Conservation (phyloP, 2,329 filamentous ascomycete genomes). For the Fusarium graminum region DNA sequence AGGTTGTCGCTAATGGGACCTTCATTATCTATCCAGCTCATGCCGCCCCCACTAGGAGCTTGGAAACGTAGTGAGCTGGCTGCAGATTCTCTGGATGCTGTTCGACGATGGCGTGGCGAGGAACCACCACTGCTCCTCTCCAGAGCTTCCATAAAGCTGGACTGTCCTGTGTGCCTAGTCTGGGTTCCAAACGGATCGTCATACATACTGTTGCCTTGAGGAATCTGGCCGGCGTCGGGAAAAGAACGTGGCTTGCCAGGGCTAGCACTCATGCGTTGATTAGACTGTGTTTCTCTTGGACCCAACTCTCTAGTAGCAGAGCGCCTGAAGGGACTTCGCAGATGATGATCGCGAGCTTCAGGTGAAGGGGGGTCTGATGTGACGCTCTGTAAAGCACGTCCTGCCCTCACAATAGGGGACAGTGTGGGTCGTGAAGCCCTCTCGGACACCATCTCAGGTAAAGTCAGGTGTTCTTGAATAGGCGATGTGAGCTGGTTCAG, state of each 20-base stretch:
- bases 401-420: conserved; percentile 70
- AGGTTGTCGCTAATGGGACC: conserved; percentile 55
- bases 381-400: conserved; percentile 68
- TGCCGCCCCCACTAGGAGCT: conserved; percentile 54
- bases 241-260: conserved; percentile 47
- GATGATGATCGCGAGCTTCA: conserved; percentile 62
- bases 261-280: conserved; percentile 49
- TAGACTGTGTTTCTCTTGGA: conserved; percentile 47
- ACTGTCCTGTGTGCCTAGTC: conserved; percentile 48
- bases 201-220: conserved; percentile 31
- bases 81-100: conserved; percentile 46
- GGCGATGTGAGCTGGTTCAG: conserved; percentile 57
- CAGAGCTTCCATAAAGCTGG: conserved; percentile 53
- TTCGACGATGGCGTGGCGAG: conserved; percentile 24
- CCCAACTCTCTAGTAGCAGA: conserved; percentile 55
- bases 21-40: conserved; percentile 60
- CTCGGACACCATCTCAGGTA: conserved; percentile 49
- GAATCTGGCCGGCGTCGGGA: conserved; percentile 20
- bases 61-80: conserved; percentile 53
- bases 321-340: conserved; percentile 68
- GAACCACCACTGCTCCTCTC: conserved; percentile 45
- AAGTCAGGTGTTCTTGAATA: conserved; percentile 52
- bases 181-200: conserved; percentile 51
- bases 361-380: conserved; percentile 71
- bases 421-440: conserved; percentile 59